Evolutionary conservation across 805 yeast genomes (phyloP).

Genomic region (Candida ortonii): DNA sequence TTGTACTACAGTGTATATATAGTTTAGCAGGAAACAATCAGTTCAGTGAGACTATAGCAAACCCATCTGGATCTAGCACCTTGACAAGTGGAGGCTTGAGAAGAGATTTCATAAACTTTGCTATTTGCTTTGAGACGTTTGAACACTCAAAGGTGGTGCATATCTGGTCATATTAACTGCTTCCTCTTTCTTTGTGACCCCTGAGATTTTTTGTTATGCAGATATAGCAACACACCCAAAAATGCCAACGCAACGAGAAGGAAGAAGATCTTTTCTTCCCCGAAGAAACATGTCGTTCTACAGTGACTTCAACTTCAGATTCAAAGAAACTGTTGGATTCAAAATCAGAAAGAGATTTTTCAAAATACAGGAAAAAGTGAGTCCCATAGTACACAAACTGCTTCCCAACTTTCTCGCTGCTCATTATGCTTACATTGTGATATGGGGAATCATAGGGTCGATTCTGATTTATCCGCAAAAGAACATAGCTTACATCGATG

Average conservation of each 20-base stretch:
- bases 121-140: too few relatives aligned
- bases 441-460: conserved; percentile 62
- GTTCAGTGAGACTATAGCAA: too few relatives aligned
- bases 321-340: conserved; percentile 29
- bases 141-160: too few relatives aligned
- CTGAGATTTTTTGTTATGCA: conserved; percentile 4
- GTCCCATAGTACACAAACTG: conserved; percentile 41
- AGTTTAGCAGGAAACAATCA: too few relatives aligned
- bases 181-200: too few relatives aligned
- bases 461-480: conserved; percentile 73
- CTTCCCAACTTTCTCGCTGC: conserved; percentile 59
- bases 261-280: conserved; percentile 4
- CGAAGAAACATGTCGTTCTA: conserved; percentile 13
- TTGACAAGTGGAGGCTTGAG: too few relatives aligned
- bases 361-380: conserved; percentile 32
- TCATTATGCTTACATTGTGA: conserved; percentile 69
- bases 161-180: too few relatives aligned
- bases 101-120: too few relatives aligned
- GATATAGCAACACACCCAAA: conserved; percentile 5
- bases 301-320: conserved; percentile 5
- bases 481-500: conserved; percentile 69
- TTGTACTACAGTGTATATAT: too few relatives aligned
- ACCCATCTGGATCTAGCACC: too few relatives aligned
- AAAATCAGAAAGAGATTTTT: conserved; percentile 37
- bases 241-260: conserved; percentile 1